Conservation (phyloP, 768 basidiomycete species). For the Asterophora lycoperdoides region DNA sequence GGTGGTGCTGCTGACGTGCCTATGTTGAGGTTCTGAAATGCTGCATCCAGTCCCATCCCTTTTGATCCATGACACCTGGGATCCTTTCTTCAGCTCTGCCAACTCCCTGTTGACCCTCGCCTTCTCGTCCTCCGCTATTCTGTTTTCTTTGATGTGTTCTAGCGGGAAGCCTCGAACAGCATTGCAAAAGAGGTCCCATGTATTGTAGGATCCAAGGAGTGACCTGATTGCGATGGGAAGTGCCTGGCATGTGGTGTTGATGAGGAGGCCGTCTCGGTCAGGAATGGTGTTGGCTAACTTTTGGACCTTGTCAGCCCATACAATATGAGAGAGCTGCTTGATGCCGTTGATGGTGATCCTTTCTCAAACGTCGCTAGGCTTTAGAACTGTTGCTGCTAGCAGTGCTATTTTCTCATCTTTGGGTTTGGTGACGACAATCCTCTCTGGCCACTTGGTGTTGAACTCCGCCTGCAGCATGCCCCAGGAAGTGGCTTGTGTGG, state of each 20-base stretch:
- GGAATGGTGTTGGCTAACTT: constrained; percentile 11
- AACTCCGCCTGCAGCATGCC: constrained; percentile 9
- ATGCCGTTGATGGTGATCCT: constrained; percentile 12
- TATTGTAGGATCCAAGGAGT: constrained; percentile 1
- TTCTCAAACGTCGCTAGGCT: constrained; percentile 13
- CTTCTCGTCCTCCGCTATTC: constrained; percentile 6
- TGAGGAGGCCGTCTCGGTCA: constrained; percentile 14
- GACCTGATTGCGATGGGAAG: constrained; percentile 8
- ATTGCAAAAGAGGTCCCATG: constrained; percentile 14
- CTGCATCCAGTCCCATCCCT: not conserved
- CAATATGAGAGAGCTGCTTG: constrained; percentile 19
- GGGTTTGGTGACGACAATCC: not conserved
- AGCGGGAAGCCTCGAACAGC: constrained; percentile 2
- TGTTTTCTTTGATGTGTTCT: not conserved
- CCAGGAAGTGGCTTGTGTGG: constrained; percentile 11
- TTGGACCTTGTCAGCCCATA: constrained; percentile 22
- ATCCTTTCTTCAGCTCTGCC: not conserved
- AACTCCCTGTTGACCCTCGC: not conserved
- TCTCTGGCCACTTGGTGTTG: constrained; percentile 16
- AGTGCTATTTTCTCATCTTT: not conserved
- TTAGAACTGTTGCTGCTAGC: constrained; percentile 9
- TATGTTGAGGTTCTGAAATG: not conserved
- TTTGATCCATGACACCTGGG: not conserved
- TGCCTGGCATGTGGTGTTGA: constrained; percentile 4
- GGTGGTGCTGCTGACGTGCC: not conserved